phyloP scores from a whole-genome alignment of 2,329 filamentous ascomycete genomes.

The Beauveria sp. region DNA sequence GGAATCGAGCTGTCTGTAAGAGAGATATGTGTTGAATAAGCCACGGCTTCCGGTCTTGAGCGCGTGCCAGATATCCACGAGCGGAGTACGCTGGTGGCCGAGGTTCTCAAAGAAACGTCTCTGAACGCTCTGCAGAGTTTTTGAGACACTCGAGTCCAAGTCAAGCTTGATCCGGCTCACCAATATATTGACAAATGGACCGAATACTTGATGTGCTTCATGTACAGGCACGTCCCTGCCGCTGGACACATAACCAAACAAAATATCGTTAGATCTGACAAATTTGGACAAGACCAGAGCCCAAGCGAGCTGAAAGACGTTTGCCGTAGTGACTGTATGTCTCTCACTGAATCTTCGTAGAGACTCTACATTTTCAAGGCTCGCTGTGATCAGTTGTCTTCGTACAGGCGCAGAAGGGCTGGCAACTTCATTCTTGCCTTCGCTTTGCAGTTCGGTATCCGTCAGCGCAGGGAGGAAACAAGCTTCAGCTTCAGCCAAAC shows the following conservation, averaged over 20 bases:
- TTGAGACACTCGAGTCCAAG: not conserved
- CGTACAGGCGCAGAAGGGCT: not conserved
- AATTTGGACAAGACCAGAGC: conserved; percentile 12
- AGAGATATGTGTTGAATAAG: not conserved
- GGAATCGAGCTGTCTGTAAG: not conserved
- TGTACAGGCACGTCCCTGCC: conserved; percentile 14
- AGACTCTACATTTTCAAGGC: not conserved
- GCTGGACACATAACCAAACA: conserved; percentile 12
- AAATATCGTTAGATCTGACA: conserved; percentile 8
- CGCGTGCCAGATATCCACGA: not conserved
- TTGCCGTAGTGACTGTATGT: conserved; percentile 7
- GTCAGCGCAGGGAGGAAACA: not conserved
- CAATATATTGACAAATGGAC: not conserved
- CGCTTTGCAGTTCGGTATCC: not conserved
- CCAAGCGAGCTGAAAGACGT: conserved; percentile 14
- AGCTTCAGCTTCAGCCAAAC: not conserved
- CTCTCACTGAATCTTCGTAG: not conserved
- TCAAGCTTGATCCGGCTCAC: not conserved
- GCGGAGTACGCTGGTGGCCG: not conserved
- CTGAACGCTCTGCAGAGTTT: not conserved
- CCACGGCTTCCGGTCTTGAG: not conserved
- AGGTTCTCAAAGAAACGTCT: not conserved
- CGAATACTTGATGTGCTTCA: not conserved
- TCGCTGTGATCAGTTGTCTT: not conserved
- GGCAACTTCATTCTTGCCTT: not conserved